Evolutionary conservation across 179 eudicot species (phyloP).

Genomic region (Sideroxylon spinosum): DNA sequence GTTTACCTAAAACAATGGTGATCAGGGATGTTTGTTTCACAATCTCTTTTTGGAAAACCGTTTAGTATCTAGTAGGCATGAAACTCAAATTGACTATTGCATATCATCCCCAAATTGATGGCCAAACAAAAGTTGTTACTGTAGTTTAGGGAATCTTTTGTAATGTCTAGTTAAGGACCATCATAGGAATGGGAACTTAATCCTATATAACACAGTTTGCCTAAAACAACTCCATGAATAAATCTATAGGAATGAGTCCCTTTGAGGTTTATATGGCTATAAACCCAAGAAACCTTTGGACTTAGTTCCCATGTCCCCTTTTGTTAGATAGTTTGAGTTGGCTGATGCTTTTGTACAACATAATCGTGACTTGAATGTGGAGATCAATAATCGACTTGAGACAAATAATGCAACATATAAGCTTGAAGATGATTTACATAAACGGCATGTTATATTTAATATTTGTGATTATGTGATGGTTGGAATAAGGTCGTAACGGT

Average conservation of each 20-base stretch:
- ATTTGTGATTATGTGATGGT: background rate
- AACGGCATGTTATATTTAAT: background rate
- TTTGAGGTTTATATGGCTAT: background rate
- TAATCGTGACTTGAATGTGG: background rate
- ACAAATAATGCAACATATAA: background rate
- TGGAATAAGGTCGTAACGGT: background rate
- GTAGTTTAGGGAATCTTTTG: background rate
- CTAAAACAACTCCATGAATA: background rate
- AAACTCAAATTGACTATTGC: background rate
- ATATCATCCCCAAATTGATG: background rate
- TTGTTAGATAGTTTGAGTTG: too few relatives aligned
- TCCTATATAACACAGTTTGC: background rate
- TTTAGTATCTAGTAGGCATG: background rate
- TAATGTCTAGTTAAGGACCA: background rate
- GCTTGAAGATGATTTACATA: background rate
- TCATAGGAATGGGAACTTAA: background rate
- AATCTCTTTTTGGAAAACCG: background rate
- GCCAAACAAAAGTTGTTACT: background rate
- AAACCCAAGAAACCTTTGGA: background rate
- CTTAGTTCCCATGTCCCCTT: background rate
- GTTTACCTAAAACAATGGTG: too few relatives aligned
- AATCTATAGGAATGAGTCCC: background rate
- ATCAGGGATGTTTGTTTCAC: too few relatives aligned
- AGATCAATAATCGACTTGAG: background rate
- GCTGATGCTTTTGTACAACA: background rate